Evolutionary conservation across 768 basidiomycete genomes (phyloP).

Genomic region (Pleurotus tuoliensis): DNA sequence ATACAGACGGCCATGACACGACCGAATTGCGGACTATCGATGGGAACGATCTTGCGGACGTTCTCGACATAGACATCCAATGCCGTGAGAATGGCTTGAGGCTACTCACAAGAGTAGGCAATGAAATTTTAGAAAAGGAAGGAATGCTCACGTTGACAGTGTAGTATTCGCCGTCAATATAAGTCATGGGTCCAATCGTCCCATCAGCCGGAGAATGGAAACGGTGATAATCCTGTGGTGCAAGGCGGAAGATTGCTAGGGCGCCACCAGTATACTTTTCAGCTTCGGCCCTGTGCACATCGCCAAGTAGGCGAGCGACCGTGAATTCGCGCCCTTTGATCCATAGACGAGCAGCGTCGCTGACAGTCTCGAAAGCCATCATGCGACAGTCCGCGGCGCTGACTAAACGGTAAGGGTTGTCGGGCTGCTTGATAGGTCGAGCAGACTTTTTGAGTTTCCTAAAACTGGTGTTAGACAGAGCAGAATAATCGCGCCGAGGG

Average conservation of each 20-base stretch:
- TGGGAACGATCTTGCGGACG: slow-evolving; percentile 86
- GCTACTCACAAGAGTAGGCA: too few relatives aligned
- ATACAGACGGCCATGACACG: slow-evolving; percentile 57
- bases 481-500: too few relatives aligned
- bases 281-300: slow-evolving; percentile 64
- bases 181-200: slow-evolving; percentile 50
- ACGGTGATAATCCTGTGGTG: slow-evolving; percentile 94
- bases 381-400: slow-evolving; percentile 94
- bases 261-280: slow-evolving; percentile 77
- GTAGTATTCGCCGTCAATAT: too few relatives aligned
- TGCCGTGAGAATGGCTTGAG: slow-evolving; percentile 47
- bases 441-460: slow-evolving; percentile 85
- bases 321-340: slow-evolving; percentile 97
- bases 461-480: slow-evolving; percentile 6
- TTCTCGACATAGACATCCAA: slow-evolving; percentile 96
- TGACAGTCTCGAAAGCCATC: too few relatives aligned
- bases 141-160: too few relatives aligned
- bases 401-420: slow-evolving; percentile 76
- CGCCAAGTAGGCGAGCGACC: slow-evolving; percentile 74
- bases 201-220: slow-evolving; percentile 90
- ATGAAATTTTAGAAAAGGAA: too few relatives aligned
- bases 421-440: slow-evolving; percentile 67
- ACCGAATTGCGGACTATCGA: slow-evolving; percentile 63
- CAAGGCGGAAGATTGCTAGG: slow-evolving; percentile 85
- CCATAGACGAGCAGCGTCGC: too few relatives aligned